phyloP scores from a whole-genome alignment of 495 filamentous ascomycete genomes.

The Tuber borchii region DNA sequence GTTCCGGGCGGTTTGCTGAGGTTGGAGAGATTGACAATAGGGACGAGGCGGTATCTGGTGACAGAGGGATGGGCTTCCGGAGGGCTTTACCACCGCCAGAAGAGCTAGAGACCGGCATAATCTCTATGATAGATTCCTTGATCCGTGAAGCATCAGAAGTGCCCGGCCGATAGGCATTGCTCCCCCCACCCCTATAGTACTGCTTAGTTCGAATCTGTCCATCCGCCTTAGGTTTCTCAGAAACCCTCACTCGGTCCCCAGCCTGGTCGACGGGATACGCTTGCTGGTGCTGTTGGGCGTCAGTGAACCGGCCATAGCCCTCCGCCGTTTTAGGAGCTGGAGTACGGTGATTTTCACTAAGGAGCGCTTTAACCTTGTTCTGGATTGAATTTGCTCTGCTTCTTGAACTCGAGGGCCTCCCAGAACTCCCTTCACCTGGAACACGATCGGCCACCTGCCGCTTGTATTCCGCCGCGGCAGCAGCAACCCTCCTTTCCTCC shows the following conservation, averaged over 20 bases:
- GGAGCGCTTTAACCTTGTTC: slow-evolving; percentile 74
- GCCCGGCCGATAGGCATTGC: slow-evolving; percentile 20
- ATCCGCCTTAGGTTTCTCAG: slow-evolving; percentile 23
- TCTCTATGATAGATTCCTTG: slow-evolving; percentile 15
- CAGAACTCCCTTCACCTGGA: slow-evolving; percentile 47
- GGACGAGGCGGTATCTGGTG: slow-evolving; percentile 41
- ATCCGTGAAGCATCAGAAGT: background rate
- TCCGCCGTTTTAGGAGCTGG: slow-evolving; percentile 66
- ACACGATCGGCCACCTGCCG: slow-evolving; percentile 63
- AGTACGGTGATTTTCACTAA: slow-evolving; percentile 66
- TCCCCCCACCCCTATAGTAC: background rate
- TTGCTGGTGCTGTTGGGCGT: slow-evolving; percentile 42
- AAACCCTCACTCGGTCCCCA: background rate
- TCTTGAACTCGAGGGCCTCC: slow-evolving; percentile 48
- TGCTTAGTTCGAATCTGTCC: background rate
- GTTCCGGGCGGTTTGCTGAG: slow-evolving; percentile 35
- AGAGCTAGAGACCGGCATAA: slow-evolving; percentile 8
- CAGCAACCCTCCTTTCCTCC: slow-evolving; percentile 88
- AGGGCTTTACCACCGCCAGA: background rate
- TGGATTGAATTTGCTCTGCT: slow-evolving; percentile 74
- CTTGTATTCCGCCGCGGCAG: slow-evolving; percentile 85
- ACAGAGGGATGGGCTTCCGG: slow-evolving; percentile 10
- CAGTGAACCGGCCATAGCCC: slow-evolving; percentile 81
- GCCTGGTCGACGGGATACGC: slow-evolving; percentile 6
- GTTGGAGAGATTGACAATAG: slow-evolving; percentile 14